These are phyloP conservation scores for Abrus precatorius DNA, from an alignment of 306 rosid species.

Conservation along the genomic window DNA sequence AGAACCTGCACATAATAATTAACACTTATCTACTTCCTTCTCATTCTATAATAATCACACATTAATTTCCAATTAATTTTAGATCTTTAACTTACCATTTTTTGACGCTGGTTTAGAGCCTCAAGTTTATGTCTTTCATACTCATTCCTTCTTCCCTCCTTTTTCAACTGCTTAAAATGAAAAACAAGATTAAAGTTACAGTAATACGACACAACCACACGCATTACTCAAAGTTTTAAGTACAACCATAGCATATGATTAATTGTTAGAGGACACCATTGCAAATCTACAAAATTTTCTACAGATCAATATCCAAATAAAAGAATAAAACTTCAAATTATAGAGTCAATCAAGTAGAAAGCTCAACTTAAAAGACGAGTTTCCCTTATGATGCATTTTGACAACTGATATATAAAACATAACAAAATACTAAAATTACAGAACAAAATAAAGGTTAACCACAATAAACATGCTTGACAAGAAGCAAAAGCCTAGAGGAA, in stretches of 20 bases:
- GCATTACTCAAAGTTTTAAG: constrained; percentile 23
- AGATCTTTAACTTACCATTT: constrained; percentile 61
- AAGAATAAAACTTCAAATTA: constrained; percentile 26
- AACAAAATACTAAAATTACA: constrained; percentile 1
- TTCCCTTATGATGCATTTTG: constrained; percentile 26
- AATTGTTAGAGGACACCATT: constrained; percentile 18
- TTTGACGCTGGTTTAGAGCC: constrained; percentile 83
- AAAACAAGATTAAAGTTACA: constrained; percentile 37
- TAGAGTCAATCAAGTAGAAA: constrained; percentile 28
- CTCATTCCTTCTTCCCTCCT: constrained; percentile 87
- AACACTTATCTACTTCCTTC: constrained; percentile 11
- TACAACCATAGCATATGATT: not conserved
- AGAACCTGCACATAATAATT: constrained; percentile 67
- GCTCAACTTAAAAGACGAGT: not conserved
- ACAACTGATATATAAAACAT: constrained; percentile 12
- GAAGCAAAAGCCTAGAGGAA: constrained; percentile 12
- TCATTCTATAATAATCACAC: constrained; percentile 24
- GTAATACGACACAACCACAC: constrained; percentile 13
- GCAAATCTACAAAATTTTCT: not conserved
- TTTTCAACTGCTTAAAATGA: constrained; percentile 68
- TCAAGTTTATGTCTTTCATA: constrained; percentile 84
- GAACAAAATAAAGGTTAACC: not conserved
- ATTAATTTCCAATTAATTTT: constrained; percentile 5
- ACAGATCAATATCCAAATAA: constrained; percentile 2
- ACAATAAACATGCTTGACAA: not conserved